A percentile compares a stretch with the other conserved stretches of the same genome.
These are phyloP conservation scores for Avena eriantha DNA, from an alignment of 176 grass and related monocot species.

Conservation along the genomic window DNA sequence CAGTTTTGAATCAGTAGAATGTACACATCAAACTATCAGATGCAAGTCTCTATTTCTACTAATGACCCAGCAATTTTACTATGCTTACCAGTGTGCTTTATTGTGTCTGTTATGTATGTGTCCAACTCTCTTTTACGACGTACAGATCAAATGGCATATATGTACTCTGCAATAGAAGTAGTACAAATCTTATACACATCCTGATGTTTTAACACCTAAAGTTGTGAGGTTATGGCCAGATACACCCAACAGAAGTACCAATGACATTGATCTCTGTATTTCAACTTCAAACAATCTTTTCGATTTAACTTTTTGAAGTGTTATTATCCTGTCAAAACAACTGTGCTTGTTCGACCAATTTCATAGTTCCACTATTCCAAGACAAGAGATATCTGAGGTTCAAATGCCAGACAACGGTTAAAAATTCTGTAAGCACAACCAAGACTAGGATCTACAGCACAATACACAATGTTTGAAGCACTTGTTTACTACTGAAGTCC, in stretches of 20 bases:
- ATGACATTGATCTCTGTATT: not conserved
- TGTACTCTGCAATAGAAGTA: conserved; percentile 11
- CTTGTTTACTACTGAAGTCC: not conserved
- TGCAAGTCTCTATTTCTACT: not conserved
- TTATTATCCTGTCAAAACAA: not conserved
- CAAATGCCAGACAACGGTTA: not conserved
- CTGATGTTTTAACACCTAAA: not conserved
- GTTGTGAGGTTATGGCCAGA: not conserved
- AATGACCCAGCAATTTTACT: conserved; percentile 1
- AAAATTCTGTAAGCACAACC: not conserved
- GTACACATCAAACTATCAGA: not conserved
- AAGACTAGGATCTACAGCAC: not conserved
- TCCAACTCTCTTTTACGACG: not conserved
- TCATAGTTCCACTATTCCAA: not conserved
- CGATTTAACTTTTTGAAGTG: not conserved
- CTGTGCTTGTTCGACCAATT: not conserved
- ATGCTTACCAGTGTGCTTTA: not conserved
- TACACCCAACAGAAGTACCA: not conserved
- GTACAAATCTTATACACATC: not conserved
- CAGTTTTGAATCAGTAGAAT: not conserved
- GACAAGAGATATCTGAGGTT: not conserved
- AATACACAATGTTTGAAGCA: not conserved
- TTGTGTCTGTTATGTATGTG: not conserved
- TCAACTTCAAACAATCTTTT: not conserved
- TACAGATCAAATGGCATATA: not conserved